Percentiles rank a stretch among this genome's conserved stretches.
These are phyloP conservation scores for Eutrema salsugineum DNA, from an alignment of 441 rosid genomes.

Conservation along the genomic window DNA sequence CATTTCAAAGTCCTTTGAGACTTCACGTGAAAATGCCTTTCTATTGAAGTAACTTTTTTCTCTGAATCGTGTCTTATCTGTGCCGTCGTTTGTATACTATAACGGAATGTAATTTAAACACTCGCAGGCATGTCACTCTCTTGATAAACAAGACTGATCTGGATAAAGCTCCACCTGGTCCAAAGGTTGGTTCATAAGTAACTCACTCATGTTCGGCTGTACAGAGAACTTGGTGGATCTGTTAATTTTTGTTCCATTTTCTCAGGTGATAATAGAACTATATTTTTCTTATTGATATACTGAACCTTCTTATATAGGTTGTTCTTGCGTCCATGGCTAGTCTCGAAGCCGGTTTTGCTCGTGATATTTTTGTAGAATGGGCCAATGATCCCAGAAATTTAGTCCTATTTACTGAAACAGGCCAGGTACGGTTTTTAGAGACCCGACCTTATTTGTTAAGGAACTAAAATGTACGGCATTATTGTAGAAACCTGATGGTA, in stretches of 20 bases:
- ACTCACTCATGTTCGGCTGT: background rate
- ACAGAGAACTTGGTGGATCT: constrained; percentile 4
- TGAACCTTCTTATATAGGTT: constrained; percentile 50
- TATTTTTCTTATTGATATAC: background rate
- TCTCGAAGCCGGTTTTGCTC: constrained; percentile 96
- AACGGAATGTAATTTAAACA: constrained; percentile 7
- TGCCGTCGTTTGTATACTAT: background rate
- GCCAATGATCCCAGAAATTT: constrained; percentile 83
- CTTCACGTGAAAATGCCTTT: constrained; percentile 96
- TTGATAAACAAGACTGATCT: constrained; percentile 83
- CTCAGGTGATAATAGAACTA: background rate
- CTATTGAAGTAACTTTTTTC: constrained; percentile 62
- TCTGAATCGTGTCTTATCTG: background rate
- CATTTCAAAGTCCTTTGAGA: constrained; percentile 93
- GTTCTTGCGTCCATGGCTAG: constrained; percentile 97
- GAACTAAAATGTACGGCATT: background rate
- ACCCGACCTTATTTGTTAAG: background rate
- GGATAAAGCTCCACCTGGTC: constrained; percentile 83
- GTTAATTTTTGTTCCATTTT: background rate
- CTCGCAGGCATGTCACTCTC: constrained; percentile 80
- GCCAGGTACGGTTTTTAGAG: constrained; percentile 58
- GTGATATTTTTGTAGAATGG: constrained; percentile 94
- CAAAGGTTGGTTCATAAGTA: constrained; percentile 60
- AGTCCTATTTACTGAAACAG: constrained; percentile 92
- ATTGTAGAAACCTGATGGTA: background rate